A percentile compares a stretch with the other conserved stretches of the same genome.
Evolutionary conservation across 768 basidiomycete species (phyloP).

Genomic region (Podaxis sp.): DNA sequence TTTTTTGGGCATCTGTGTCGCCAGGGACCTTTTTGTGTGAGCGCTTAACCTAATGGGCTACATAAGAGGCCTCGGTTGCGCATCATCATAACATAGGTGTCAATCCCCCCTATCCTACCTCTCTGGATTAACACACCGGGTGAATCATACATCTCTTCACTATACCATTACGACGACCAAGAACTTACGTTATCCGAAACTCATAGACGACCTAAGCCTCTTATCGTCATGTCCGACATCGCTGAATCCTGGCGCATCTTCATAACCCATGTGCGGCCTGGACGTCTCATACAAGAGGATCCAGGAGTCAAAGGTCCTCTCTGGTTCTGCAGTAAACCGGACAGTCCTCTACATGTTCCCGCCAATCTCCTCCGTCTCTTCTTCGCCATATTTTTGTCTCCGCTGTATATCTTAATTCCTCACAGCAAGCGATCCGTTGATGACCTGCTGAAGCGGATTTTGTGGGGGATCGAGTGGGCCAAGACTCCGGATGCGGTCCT

Average conservation of each 20-base stretch:
- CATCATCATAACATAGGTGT: neutral
- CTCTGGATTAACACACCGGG: neutral
- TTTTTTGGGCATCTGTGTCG: neutral
- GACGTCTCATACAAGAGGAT: constrained; percentile 10
- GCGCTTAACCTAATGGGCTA: neutral
- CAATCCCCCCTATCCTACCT: neutral
- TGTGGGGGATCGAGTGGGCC: constrained; percentile 13
- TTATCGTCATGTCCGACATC: neutral
- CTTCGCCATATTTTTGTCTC: constrained; percentile 1
- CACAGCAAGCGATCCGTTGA: neutral
- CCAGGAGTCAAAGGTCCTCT: constrained; percentile 11
- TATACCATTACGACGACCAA: neutral
- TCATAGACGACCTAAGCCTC: neutral
- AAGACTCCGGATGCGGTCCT: constrained; percentile 11
- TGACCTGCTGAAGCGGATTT: neutral
- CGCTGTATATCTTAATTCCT: neutral
- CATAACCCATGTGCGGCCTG: neutral
- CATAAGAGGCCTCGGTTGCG: neutral
- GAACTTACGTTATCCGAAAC: neutral
- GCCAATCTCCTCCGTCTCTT: constrained; percentile 12
- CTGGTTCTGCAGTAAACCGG: constrained; percentile 10
- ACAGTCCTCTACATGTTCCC: neutral
- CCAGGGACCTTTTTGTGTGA: neutral
- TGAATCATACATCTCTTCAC: neutral
- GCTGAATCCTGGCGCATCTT: constrained; percentile 4